These are phyloP conservation scores for Epichloe glyceriae DNA, from an alignment of 2,329 filamentous ascomycete species.

Conservation along the genomic window DNA sequence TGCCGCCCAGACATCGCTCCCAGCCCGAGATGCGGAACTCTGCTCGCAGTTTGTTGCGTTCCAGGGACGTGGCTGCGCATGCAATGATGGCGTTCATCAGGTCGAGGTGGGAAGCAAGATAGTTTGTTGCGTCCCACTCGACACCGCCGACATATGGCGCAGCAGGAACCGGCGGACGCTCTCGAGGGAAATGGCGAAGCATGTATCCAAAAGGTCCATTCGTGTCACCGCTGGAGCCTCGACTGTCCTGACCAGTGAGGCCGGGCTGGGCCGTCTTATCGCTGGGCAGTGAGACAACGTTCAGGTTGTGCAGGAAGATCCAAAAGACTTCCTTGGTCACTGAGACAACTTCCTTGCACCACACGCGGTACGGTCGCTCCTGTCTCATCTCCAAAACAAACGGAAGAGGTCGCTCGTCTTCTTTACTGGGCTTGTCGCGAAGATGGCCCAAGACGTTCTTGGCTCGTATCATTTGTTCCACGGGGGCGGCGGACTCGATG, in stretches of 20 bases:
- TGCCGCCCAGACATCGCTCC: conserved; percentile 78
- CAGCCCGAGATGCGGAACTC: conserved; percentile 75
- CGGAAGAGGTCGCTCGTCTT: conserved; percentile 61
- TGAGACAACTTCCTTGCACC: conserved; percentile 83
- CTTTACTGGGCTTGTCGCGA: conserved; percentile 63
- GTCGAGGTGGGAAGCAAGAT: conserved; percentile 83
- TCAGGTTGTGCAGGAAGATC: conserved; percentile 94
- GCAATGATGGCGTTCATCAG: conserved; percentile 84
- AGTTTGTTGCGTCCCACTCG: conserved; percentile 98
- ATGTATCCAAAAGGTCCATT: conserved; percentile 46
- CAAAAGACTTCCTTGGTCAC: conserved; percentile 98
- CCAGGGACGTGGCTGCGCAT: conserved; percentile 53
- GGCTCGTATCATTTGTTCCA: conserved; percentile 55
- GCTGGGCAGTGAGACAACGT: conserved; percentile 59
- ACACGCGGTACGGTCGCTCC: conserved; percentile 78
- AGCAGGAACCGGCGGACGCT: conserved; percentile 80
- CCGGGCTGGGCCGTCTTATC: conserved; percentile 19
- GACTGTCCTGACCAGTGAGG: conserved; percentile 4
- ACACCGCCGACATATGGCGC: conserved; percentile 94
- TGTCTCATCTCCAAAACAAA: conserved; percentile 87
- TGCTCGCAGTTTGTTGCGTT: conserved; percentile 66
- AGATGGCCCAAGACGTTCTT: conserved; percentile 66
- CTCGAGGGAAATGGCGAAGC: conserved; percentile 64
- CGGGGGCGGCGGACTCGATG: conserved; percentile 52
- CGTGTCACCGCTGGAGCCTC: conserved; percentile 6